phyloP scores from a whole-genome alignment of 2,329 filamentous ascomycete genomes.

The Aspergillus bombycis region DNA sequence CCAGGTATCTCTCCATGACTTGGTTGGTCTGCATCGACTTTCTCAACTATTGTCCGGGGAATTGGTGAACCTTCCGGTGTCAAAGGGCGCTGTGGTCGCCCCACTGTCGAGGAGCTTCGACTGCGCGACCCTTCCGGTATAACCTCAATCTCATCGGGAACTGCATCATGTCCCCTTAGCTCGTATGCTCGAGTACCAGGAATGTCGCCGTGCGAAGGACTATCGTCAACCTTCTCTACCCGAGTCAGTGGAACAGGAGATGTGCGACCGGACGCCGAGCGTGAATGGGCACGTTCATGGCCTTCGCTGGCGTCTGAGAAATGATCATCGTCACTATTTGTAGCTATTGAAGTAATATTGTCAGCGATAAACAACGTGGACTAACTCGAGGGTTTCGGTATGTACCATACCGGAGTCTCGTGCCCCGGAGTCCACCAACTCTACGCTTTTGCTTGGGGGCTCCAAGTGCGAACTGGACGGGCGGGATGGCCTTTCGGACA shows the following conservation, averaged over 20 bases:
- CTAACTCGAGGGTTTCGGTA: neutral
- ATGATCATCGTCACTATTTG: slow-evolving; percentile 62
- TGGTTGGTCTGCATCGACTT: slow-evolving; percentile 59
- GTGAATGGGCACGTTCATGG: slow-evolving; percentile 37
- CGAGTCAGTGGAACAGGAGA: slow-evolving; percentile 64
- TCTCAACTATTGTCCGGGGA: slow-evolving; percentile 64
- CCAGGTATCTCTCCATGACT: slow-evolving; percentile 66
- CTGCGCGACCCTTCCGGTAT: slow-evolving; percentile 50
- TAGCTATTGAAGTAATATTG: slow-evolving; percentile 33
- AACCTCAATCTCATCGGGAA: slow-evolving; percentile 66
- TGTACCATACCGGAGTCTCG: slow-evolving; percentile 54
- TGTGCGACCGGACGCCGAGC: slow-evolving; percentile 44
- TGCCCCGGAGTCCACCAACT: slow-evolving; percentile 60
- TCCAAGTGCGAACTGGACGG: slow-evolving; percentile 49
- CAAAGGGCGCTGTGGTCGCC: slow-evolving; percentile 48
- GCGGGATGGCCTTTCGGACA: slow-evolving; percentile 43
- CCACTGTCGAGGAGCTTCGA: slow-evolving; percentile 45
- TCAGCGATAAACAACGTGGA: neutral
- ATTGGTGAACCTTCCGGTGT: slow-evolving; percentile 58
- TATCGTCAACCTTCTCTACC: slow-evolving; percentile 64
- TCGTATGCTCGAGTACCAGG: slow-evolving; percentile 64
- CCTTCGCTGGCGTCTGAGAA: slow-evolving; percentile 69
- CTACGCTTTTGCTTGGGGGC: slow-evolving; percentile 58
- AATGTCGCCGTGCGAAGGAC: slow-evolving; percentile 62
- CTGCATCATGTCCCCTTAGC: slow-evolving; percentile 61